Evolutionary conservation across 768 basidiomycete species (phyloP).

Genomic region (Xerocomus brunneocitrinus): DNA sequence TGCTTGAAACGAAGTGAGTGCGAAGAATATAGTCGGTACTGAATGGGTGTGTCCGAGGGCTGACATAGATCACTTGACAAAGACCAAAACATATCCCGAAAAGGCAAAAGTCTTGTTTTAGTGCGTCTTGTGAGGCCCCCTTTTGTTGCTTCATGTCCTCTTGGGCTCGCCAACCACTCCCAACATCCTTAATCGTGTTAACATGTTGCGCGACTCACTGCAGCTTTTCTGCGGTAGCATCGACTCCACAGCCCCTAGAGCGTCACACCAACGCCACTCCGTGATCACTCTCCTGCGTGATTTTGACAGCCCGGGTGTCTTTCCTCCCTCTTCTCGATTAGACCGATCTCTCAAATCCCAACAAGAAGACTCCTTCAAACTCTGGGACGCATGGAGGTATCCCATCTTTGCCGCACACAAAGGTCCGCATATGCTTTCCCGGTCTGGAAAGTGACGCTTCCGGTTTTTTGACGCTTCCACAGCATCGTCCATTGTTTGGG

Average conservation of each 20-base stretch:
- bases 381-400: constrained; percentile 74
- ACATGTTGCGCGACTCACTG: constrained; percentile 25
- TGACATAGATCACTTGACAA: constrained; percentile 4
- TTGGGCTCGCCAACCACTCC: neutral
- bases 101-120: constrained; percentile 11
- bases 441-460: neutral
- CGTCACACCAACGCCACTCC: constrained; percentile 13
- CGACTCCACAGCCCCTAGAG: constrained; percentile 12
- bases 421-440: constrained; percentile 37
- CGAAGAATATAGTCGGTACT: neutral
- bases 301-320: constrained; percentile 63
- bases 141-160: neutral
- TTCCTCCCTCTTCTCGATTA: constrained; percentile 71
- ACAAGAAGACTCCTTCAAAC: constrained; percentile 48
- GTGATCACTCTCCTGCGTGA: constrained; percentile 35
- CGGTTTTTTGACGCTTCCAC: neutral
- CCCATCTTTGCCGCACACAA: constrained; percentile 61
- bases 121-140: neutral
- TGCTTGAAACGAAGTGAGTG: constrained; percentile 5
- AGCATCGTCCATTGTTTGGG: constrained; percentile 46
- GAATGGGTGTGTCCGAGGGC: neutral
- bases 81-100: constrained; percentile 18
- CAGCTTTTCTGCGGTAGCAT: constrained; percentile 16
- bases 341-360: constrained; percentile 62
- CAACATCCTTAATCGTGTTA: neutral